These are phyloP conservation scores for Aaosphaeria pasadenensis DNA, from an alignment of 2,329 filamentous ascomycete species.

Conservation along the genomic window DNA sequence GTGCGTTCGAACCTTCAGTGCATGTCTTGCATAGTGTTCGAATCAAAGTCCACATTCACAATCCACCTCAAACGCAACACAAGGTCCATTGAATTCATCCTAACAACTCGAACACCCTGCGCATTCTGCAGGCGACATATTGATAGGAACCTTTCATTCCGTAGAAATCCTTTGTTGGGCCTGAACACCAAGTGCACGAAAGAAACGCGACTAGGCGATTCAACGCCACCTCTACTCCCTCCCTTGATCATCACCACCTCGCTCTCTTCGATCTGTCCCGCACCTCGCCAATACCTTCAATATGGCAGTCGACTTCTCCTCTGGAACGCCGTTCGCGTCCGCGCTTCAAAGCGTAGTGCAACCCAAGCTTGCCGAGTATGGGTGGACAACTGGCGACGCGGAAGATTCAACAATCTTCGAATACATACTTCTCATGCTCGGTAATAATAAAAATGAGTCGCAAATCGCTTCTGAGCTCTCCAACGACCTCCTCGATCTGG, in stretches of 20 bases:
- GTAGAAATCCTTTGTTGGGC: too few relatives aligned
- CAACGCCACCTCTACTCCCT: not conserved
- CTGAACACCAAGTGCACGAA: not conserved
- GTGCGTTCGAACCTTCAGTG: too few relatives aligned
- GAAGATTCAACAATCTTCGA: constrained; percentile 83
- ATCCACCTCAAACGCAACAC: too few relatives aligned
- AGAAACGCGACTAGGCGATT: not conserved
- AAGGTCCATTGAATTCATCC: too few relatives aligned
- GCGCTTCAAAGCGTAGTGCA: constrained; percentile 80
- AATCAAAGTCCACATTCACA: too few relatives aligned
- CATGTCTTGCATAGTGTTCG: too few relatives aligned
- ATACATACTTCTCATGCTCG: constrained; percentile 96
- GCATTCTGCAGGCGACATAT: too few relatives aligned
- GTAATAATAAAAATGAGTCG: constrained; percentile 88
- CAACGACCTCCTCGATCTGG: constrained; percentile 78
- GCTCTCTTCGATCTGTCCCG: not conserved
- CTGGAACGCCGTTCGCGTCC: constrained; percentile 79
- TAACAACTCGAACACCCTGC: too few relatives aligned
- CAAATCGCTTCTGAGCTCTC: constrained; percentile 87
- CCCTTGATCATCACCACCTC: not conserved
- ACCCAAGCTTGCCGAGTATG: constrained; percentile 87
- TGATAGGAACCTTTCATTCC: too few relatives aligned
- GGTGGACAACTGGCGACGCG: constrained; percentile 81
- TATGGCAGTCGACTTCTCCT: constrained; percentile 76
- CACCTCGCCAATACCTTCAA: constrained; percentile 4